phyloP scores from a whole-genome alignment of 768 basidiomycete species.

The Boletus speciosus region DNA sequence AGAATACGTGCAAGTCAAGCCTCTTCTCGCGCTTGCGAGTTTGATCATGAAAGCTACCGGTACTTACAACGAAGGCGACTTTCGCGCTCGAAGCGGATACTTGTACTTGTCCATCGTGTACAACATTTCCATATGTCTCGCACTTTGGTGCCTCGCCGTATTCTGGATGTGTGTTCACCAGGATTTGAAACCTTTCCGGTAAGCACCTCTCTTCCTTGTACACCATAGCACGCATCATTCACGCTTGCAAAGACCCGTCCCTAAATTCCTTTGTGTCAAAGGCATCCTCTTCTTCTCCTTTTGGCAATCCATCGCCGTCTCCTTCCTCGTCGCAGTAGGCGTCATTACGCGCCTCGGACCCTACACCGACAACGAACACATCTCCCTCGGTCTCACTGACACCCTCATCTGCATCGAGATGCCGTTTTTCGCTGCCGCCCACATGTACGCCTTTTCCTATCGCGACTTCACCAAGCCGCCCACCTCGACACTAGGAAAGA shows the following conservation, averaged over 20 bases:
- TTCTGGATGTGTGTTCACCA: constrained; percentile 93
- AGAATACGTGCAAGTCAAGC: constrained; percentile 99
- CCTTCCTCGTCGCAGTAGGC: constrained; percentile 81
- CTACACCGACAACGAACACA: constrained; percentile 83
- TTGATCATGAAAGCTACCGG: constrained; percentile 82
- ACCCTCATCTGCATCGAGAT: constrained; percentile 94
- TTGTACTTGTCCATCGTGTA: constrained; percentile 87
- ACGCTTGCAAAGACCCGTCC: constrained; percentile 60
- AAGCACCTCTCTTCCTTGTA: constrained; percentile 16
- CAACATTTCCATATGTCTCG: constrained; percentile 76
- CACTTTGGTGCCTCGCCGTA: constrained; percentile 88
- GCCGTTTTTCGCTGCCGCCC: constrained; percentile 94
- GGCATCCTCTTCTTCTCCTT: constrained; percentile 98
- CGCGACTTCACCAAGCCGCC: constrained; percentile 72
- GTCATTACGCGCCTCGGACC: constrained; percentile 78
- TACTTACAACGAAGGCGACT: constrained; percentile 87
- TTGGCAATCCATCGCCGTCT: constrained; percentile 90
- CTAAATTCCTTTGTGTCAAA: constrained; percentile 98
- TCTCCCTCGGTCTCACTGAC: constrained; percentile 88
- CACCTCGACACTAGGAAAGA: constrained; percentile 16
- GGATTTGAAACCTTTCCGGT: constrained; percentile 89
- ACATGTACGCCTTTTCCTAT: constrained; percentile 92
- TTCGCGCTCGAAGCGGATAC: constrained; percentile 83
- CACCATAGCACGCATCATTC: not conserved
- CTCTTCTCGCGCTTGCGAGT: constrained; percentile 79